Evolutionary conservation across 2,329 filamentous ascomycete genomes (phyloP).

Genomic region (Aspergillus sp.): DNA sequence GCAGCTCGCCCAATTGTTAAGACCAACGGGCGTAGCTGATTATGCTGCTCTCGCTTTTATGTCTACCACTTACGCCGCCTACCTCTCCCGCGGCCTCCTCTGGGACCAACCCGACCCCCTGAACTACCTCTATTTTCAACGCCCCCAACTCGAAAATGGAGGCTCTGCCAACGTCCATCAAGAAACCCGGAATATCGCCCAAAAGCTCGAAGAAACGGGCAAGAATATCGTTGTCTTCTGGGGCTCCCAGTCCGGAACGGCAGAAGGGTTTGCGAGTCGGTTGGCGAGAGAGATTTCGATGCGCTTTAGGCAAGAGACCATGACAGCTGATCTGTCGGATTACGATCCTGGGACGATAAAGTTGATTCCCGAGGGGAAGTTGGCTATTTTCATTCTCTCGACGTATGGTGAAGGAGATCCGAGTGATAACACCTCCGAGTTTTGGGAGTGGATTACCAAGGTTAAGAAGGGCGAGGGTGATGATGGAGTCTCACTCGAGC

Average conservation of each 20-base stretch:
- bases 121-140: slow-evolving; percentile 43
- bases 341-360: slow-evolving; percentile 87
- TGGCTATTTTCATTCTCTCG: slow-evolving; percentile 83
- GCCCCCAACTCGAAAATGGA: slow-evolving; percentile 39
- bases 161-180: slow-evolving; percentile 12
- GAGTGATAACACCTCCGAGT: slow-evolving; percentile 90
- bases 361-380: slow-evolving; percentile 69
- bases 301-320: slow-evolving; percentile 84
- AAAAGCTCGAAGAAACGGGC: slow-evolving; percentile 35
- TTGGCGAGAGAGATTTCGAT: slow-evolving; percentile 87
- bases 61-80: slow-evolving; percentile 31
- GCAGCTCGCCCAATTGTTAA: slow-evolving; percentile 12
- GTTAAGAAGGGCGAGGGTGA: slow-evolving; percentile 52
- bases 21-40: slow-evolving; percentile 24
- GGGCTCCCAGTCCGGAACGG: slow-evolving; percentile 89
- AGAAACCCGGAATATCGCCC: slow-evolving; percentile 42
- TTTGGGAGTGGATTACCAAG: slow-evolving; percentile 75
- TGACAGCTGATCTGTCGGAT: slow-evolving; percentile 89
- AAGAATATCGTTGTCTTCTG: slow-evolving; percentile 86
- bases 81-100: slow-evolving; percentile 37
- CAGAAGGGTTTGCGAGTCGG: slow-evolving; percentile 86
- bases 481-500: slow-evolving; percentile 53
- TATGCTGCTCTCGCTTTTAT: slow-evolving; percentile 31
- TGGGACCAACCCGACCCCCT: slow-evolving; percentile 49
- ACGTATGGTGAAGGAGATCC: slow-evolving; percentile 96